Base-by-base conservation (phyloP, 208 protist genomes). In the Leishmania lainsoni region DNA sequence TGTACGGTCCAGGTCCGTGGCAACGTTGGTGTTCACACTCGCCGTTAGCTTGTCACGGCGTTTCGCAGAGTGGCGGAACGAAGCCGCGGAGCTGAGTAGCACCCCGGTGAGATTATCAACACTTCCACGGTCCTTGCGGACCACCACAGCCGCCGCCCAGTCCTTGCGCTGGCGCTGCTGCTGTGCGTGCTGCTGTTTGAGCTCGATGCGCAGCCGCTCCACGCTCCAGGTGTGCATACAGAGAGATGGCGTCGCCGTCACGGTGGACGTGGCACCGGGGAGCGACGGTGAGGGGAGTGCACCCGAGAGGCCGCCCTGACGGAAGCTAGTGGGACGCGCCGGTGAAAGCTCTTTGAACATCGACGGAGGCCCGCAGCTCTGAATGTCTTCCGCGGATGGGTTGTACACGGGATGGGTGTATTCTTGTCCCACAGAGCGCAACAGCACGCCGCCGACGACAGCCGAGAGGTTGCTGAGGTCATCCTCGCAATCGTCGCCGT, bases 111-210 rank as follows among this genome's bases (percentile, higher is more conserved):
- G 32, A 10, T 17, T 0, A 12, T 81, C 81, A 1, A 20, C 48
- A 26, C 58, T 42, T 61, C 51, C 61, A 17, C 72, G 29, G 20
- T 42, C 51, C 54, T 1, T 61, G 32, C 2, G 58, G 26, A 29
- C 16, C 35, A 70, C 49, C 58, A 85, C 76, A 12, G 81, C 81
- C 9, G 32, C 59, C 9, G 45, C 35, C 81, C 81, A 85, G 2
- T 75, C 76, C 63, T 81, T 65, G 48, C 81, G 76, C 71, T 85
- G 81, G 56, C 39, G 81, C n/a, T 81, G 70, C 70, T 85, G 81
- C 35, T 69, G 76, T 3, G 76, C 70, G 71, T 85, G 70, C 76
- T 85, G 81, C 76, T 85, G 81, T 56, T 81, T 58, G 49, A 85
- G 71, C 61, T 85, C 81, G 8, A 12, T 75, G 51, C 81, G 81